phyloP scores from a whole-genome alignment of 208 protist species.

The Trypanosoma mega region DNA sequence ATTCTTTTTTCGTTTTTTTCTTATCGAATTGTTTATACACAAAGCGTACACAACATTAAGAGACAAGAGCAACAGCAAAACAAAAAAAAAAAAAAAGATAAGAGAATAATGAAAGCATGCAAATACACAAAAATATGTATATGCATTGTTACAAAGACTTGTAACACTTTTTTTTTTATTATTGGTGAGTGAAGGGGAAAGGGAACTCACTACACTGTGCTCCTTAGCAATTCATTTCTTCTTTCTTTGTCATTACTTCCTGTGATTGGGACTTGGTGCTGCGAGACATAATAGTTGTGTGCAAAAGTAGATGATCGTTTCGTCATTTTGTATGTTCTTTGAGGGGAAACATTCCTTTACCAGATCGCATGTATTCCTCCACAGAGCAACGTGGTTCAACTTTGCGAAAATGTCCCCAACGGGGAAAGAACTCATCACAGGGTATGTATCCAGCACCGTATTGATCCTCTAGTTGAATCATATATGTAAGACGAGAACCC shows the following conservation, averaged over 20 bases:
- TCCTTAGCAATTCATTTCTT: neutral
- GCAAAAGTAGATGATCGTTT: neutral
- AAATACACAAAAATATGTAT: too few relatives aligned
- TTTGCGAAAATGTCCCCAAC: conserved; percentile 45
- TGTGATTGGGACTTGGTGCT: too few relatives aligned
- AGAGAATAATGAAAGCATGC: too few relatives aligned
- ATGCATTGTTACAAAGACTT: neutral
- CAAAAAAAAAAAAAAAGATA: too few relatives aligned
- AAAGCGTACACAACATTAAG: too few relatives aligned
- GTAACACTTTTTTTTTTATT: neutral
- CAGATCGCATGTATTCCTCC: conserved; percentile 36
- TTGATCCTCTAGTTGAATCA: conserved; percentile 48
- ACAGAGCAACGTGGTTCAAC: conserved; percentile 26
- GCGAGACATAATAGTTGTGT: neutral
- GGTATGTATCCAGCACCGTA: conserved; percentile 47
- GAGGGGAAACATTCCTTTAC: conserved; percentile 45
- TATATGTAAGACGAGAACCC: conserved; percentile 65
- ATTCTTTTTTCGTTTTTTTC: too few relatives aligned
- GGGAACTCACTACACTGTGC: too few relatives aligned
- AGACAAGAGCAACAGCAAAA: too few relatives aligned
- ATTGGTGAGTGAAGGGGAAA: too few relatives aligned
- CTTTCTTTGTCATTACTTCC: neutral
- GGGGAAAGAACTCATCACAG: conserved; percentile 39
- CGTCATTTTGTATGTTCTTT: neutral
- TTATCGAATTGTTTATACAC: too few relatives aligned